Conservation (phyloP, 208 protist genomes). For the Trichomonas gallinae region DNA sequence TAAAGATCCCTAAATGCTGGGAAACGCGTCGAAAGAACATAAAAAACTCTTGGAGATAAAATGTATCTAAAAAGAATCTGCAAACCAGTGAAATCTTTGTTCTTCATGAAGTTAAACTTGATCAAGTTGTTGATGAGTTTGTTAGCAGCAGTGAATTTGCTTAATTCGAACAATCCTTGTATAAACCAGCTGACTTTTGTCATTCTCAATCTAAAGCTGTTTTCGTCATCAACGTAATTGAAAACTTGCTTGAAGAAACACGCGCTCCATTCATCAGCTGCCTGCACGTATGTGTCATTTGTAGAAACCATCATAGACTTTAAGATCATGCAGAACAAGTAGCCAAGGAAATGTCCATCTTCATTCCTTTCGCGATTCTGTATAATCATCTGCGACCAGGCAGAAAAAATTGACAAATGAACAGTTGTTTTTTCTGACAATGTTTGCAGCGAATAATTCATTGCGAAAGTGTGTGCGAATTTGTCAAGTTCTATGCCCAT, state of each 20-base stretch:
- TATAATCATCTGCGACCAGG: neutral
- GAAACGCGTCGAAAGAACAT: neutral
- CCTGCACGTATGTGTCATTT: neutral
- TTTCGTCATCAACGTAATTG: neutral
- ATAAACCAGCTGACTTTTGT: neutral
- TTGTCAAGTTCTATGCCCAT: neutral
- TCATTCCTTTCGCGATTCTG: neutral
- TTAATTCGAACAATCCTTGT: neutral
- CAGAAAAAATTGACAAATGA: neutral
- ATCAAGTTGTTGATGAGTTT: neutral
- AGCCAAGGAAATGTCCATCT: neutral
- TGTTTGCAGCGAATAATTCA: neutral
- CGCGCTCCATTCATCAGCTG: neutral
- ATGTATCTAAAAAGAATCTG: neutral
- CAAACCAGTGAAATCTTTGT: neutral
- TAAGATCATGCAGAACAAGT: neutral
- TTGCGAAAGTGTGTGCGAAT: neutral
- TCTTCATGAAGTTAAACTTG: neutral
- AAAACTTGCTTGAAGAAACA: neutral
- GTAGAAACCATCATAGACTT: neutral
- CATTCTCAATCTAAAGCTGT: neutral
- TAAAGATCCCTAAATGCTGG: neutral
- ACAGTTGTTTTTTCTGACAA: neutral
- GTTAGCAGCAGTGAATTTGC: neutral
- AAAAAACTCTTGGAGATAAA: neutral